phyloP scores from a whole-genome alignment of 2,329 filamentous ascomycete species.

The Clarireedia sp. region DNA sequence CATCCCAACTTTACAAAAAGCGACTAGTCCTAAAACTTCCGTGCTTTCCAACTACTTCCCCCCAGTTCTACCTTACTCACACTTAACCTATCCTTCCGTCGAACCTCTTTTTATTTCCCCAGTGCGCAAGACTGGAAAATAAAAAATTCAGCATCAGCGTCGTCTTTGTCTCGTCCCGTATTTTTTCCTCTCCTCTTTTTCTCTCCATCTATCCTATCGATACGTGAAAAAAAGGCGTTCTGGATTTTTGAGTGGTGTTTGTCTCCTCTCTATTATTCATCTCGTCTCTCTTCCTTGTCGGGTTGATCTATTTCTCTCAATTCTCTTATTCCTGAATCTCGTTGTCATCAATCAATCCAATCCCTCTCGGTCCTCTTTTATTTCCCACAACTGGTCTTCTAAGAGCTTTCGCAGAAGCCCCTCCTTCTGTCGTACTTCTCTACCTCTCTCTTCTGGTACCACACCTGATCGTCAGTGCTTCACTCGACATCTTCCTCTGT shows the following conservation, averaged over 20 bases:
- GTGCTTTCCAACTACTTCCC: slow-evolving; percentile 7
- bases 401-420: slow-evolving; percentile 18
- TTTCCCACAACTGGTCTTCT: slow-evolving; percentile 20
- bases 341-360: slow-evolving; percentile 21
- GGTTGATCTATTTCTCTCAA: slow-evolving; percentile 21
- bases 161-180: background rate
- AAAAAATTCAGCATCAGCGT: background rate
- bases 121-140: background rate
- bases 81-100: background rate
- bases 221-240: slow-evolving; percentile 9
- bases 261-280: slow-evolving; percentile 23
- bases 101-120: too few relatives aligned
- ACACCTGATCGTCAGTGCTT: slow-evolving; percentile 19
- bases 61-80: slow-evolving; percentile 3
- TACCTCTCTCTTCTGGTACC: slow-evolving; percentile 19
- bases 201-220: background rate
- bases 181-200: background rate
- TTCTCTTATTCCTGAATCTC: slow-evolving; percentile 18
- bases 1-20: background rate
- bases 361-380: slow-evolving; percentile 21
- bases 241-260: slow-evolving; percentile 28
- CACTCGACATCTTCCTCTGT: slow-evolving; percentile 17
- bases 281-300: slow-evolving; percentile 21
- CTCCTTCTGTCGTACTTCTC: slow-evolving; percentile 13
- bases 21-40: slow-evolving; percentile 1